phyloP scores from a whole-genome alignment of 495 filamentous ascomycete genomes.

The Apiosordaria backusii region DNA sequence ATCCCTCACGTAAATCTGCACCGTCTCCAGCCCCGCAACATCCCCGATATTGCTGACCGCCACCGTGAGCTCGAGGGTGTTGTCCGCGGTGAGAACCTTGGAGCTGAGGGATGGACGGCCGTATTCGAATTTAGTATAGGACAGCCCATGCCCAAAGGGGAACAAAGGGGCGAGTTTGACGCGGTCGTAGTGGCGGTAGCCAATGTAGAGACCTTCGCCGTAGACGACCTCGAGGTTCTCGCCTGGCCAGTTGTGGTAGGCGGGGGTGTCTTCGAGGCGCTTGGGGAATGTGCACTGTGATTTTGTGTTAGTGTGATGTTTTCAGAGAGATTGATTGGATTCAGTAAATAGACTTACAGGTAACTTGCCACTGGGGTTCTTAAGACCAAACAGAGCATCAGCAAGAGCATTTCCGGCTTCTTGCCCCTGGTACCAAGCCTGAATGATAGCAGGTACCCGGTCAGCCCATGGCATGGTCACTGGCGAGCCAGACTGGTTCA shows the following conservation, averaged over 20 bases:
- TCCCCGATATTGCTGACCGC: slow-evolving; percentile 66
- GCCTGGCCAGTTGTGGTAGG: slow-evolving; percentile 80
- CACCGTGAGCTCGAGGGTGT: slow-evolving; percentile 57
- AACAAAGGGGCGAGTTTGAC: slow-evolving; percentile 63
- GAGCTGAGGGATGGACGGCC: slow-evolving; percentile 53
- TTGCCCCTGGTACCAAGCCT: slow-evolving; percentile 80
- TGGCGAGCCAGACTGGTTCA: slow-evolving; percentile 81
- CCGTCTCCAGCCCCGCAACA: slow-evolving; percentile 65
- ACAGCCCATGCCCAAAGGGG: slow-evolving; percentile 79
- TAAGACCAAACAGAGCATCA: slow-evolving; percentile 80
- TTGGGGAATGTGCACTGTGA: slow-evolving; percentile 60
- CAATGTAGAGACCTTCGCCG: slow-evolving; percentile 80
- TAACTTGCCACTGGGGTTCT: slow-evolving; percentile 82
- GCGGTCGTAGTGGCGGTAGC: slow-evolving; percentile 80
- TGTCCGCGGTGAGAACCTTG: slow-evolving; percentile 48
- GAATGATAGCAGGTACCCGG: slow-evolving; percentile 63
- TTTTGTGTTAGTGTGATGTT: background rate
- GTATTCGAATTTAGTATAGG: slow-evolving; percentile 74
- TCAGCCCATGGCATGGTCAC: slow-evolving; percentile 81
- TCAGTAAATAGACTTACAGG: slow-evolving; percentile 47
- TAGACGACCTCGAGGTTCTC: slow-evolving; percentile 76
- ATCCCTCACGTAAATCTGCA: slow-evolving; percentile 72
- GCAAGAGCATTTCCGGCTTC: slow-evolving; percentile 84
- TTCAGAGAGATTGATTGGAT: background rate
- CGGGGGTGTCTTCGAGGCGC: slow-evolving; percentile 72